These are phyloP conservation scores for Chromosphaera perkinsii DNA, from an alignment of 208 protist species.

Conservation along the genomic window DNA sequence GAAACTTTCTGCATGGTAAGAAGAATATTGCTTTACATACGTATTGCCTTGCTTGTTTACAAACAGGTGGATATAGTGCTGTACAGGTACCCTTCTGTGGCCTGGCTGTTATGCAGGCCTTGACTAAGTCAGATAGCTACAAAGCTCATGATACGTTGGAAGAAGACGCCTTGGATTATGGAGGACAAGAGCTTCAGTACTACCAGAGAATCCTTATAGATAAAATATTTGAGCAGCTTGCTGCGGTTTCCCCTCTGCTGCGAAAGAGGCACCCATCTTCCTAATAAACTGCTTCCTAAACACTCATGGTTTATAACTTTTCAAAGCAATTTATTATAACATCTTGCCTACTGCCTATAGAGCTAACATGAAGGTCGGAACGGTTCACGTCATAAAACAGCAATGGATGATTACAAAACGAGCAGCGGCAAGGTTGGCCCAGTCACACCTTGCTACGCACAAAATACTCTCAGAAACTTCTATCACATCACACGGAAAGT, in stretches of 20 bases:
- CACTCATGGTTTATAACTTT: no score
- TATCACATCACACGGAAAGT: background rate
- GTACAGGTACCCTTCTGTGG: constrained; percentile 3
- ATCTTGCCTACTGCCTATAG: no score
- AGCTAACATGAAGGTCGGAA: no score
- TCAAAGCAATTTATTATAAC: no score
- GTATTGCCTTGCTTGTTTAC: no score
- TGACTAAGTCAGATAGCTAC: background rate
- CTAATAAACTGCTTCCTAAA: background rate
- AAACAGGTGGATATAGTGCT: constrained; percentile 6
- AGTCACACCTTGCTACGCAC: no score
- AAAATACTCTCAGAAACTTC: no score
- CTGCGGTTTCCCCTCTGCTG: background rate
- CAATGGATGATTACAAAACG: no score
- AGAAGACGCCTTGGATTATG: background rate
- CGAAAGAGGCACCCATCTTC: background rate
- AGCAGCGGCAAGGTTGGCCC: no score
- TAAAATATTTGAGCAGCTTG: background rate
- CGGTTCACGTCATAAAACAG: no score
- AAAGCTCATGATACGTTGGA: background rate
- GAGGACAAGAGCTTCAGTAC: background rate
- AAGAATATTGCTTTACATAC: background rate
- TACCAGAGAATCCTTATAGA: background rate
- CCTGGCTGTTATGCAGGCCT: background rate
- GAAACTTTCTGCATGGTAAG: background rate